These are phyloP conservation scores for Cercospora sojina DNA, from an alignment of 2,329 filamentous ascomycete species.

Conservation along the genomic window DNA sequence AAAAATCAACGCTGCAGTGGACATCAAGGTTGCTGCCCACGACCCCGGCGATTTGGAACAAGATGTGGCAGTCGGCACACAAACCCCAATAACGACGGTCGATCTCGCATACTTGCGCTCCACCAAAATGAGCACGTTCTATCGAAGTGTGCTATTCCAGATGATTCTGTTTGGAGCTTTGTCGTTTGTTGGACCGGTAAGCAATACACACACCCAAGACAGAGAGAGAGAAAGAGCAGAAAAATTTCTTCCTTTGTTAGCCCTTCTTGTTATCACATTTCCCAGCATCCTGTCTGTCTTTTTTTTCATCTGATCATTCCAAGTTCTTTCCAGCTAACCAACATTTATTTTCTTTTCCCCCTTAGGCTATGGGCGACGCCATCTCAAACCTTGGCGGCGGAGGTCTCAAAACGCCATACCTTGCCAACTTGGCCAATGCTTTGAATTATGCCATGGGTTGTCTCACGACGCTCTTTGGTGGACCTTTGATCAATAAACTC, in stretches of 20 bases:
- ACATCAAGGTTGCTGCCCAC: not conserved
- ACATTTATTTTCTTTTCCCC: not conserved
- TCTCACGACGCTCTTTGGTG: constrained; percentile 34
- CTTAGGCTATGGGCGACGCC: constrained; percentile 29
- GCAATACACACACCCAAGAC: not conserved
- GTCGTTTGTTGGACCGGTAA: constrained; percentile 17
- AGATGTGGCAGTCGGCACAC: constrained; percentile 18
- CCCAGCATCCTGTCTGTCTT: not conserved
- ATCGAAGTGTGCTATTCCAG: constrained; percentile 28
- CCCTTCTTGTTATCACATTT: not conserved
- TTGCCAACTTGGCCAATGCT: constrained; percentile 28
- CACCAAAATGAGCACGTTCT: constrained; percentile 20
- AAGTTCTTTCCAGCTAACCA: too few species aligned
- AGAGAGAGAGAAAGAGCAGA: not conserved
- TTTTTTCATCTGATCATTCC: too few species aligned
- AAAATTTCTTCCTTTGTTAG: not conserved
- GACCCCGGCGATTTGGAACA: constrained; percentile 4
- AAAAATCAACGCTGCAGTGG: constrained; percentile 1
- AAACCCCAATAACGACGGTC: constrained; percentile 7
- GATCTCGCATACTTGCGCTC: constrained; percentile 13
- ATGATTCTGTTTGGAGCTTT: constrained; percentile 29
- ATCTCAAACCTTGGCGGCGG: constrained; percentile 31
- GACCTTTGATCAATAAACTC: constrained; percentile 43
- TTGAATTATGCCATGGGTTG: constrained; percentile 29
- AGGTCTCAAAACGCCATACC: constrained; percentile 26